Percentiles rank a stretch among this genome's conserved stretches.
Conservation (phyloP, 768 basidiomycete genomes). For the Clitopilus hobsonii region DNA sequence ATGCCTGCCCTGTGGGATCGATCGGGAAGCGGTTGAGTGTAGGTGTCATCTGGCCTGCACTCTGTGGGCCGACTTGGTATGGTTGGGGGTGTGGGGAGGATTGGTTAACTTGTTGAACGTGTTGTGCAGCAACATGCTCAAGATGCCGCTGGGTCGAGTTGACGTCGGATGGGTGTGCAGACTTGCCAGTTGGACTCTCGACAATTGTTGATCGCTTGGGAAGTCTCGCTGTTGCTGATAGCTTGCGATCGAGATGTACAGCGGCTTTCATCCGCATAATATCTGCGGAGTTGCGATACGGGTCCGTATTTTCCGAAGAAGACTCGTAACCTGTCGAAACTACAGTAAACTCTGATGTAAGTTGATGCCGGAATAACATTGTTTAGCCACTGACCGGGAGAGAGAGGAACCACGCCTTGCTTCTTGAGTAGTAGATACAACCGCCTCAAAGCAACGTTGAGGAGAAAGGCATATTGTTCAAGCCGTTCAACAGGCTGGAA, state of each 20-base stretch:
- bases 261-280: constrained; percentile 89
- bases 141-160: constrained; percentile 42
- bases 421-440: constrained; percentile 85
- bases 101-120: constrained; percentile 26
- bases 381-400: constrained; percentile 49
- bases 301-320: constrained; percentile 52
- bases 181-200: constrained; percentile 88
- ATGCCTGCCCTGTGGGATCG: constrained; percentile 22
- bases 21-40: constrained; percentile 37
- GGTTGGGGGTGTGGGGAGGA: neutral
- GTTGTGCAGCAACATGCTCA: constrained; percentile 31
- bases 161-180: constrained; percentile 69
- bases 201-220: constrained; percentile 95
- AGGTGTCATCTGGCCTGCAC: constrained; percentile 22
- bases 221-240: constrained; percentile 87
- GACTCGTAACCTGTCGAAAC: constrained; percentile 20
- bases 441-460: constrained; percentile 92
- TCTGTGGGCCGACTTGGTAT: constrained; percentile 28
- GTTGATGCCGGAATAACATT: neutral
- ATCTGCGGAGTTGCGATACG: constrained; percentile 83
- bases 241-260: constrained; percentile 90
- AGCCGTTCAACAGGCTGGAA: constrained; percentile 91
- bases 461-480: constrained; percentile 95
- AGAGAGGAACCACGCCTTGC: constrained; percentile 83
- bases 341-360: constrained; percentile 14